These are phyloP conservation scores for Curvularia eragrostidis DNA, from an alignment of 2,329 filamentous ascomycete species.

Conservation along the genomic window DNA sequence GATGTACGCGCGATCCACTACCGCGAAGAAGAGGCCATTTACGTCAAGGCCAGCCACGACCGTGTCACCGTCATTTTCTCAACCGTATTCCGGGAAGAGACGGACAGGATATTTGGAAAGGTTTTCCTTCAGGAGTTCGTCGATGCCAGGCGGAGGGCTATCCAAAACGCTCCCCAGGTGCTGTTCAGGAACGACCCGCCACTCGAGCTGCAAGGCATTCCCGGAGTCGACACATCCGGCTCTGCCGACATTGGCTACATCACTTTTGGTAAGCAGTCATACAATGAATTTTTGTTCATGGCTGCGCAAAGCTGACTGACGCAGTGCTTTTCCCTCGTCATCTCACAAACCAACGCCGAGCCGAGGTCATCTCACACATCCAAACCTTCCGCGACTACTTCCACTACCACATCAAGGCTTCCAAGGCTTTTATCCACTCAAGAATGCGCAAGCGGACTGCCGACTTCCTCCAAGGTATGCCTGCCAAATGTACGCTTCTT, in stretches of 20 bases:
- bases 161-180: conserved; percentile 98
- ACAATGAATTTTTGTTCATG: conserved; percentile 21
- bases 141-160: conserved; percentile 89
- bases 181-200: conserved; percentile 95
- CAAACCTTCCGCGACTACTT: conserved; percentile 99
- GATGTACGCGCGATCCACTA: conserved; percentile 97
- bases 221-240: conserved; percentile 74
- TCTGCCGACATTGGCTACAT: conserved; percentile 94
- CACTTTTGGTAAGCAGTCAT: conserved; percentile 77
- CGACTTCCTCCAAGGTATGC: conserved; percentile 92
- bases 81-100: conserved; percentile 97
- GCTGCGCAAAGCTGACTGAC: conserved; percentile 23
- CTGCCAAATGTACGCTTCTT: background rate
- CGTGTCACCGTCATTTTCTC: conserved; percentile 99
- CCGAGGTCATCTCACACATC: conserved; percentile 97
- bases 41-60: conserved; percentile 96
- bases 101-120: conserved; percentile 95
- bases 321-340: conserved; percentile 94
- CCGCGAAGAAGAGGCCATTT: conserved; percentile 97
- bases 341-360: conserved; percentile 85
- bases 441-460: conserved; percentile 97
- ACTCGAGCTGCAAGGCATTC: conserved; percentile 84
- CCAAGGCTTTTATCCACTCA: conserved; percentile 98
- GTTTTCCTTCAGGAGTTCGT: conserved; percentile 97
- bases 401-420: conserved; percentile 99